These are phyloP conservation scores for Penicillium daleae DNA, from an alignment of 495 filamentous ascomycete genomes.

Conservation along the genomic window DNA sequence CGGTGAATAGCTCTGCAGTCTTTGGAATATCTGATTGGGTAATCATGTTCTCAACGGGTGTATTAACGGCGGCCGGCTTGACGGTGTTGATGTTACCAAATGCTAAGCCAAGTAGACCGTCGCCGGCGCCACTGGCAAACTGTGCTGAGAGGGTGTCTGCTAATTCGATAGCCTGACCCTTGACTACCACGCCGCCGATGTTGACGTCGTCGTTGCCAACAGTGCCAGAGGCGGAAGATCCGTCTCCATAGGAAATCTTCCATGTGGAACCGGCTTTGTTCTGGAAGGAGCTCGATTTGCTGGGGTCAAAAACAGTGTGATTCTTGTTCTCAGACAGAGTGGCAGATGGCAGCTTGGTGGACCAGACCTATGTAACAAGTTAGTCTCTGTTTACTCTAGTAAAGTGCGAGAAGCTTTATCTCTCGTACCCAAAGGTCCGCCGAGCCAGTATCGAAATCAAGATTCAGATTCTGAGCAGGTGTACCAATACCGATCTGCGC, in stretches of 20 bases:
- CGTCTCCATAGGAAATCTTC: conserved; percentile 77
- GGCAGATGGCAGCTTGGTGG: conserved; percentile 53
- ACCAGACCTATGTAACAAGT: conserved; percentile 58
- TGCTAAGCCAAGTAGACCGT: conserved; percentile 76
- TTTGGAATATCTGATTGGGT: conserved; percentile 65
- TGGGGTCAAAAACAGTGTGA: conserved; percentile 59
- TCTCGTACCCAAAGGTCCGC: conserved; percentile 78
- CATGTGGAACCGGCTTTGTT: conserved; percentile 54
- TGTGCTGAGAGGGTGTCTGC: conserved; percentile 65
- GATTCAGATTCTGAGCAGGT: conserved; percentile 63
- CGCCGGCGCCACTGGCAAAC: conserved; percentile 63
- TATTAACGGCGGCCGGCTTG: conserved; percentile 59
- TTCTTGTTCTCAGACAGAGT: conserved; percentile 41
- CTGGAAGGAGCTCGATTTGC: conserved; percentile 65
- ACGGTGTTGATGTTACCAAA: conserved; percentile 74
- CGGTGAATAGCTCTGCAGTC: conserved; percentile 70
- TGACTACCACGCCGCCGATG: conserved; percentile 69
- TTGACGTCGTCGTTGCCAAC: conserved; percentile 72
- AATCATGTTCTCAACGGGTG: conserved; percentile 79
- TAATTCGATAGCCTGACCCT: conserved; percentile 70
- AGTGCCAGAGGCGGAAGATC: conserved; percentile 68
- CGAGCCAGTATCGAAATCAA: conserved; percentile 81
- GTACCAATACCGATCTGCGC: conserved; percentile 69
- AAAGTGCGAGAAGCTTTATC: background rate
- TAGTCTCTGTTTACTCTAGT: background rate